Conservation (phyloP, 306 rosid genomes). For the Vigna trinervia region DNA sequence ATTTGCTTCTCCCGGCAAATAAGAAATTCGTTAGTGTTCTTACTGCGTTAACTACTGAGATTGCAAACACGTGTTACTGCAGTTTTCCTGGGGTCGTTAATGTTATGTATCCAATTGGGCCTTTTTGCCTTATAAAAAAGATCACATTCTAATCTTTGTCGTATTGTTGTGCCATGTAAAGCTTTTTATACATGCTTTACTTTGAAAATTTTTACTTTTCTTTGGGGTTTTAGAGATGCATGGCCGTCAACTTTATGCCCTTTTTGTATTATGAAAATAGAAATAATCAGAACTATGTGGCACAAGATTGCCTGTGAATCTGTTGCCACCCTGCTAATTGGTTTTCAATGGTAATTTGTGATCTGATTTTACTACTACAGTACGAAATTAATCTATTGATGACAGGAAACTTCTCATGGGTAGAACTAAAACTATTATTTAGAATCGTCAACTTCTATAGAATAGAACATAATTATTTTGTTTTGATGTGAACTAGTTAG, state of each 20-base stretch:
- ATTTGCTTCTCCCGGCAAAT: slow-evolving; percentile 90
- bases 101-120: slow-evolving; percentile 45
- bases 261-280: slow-evolving; percentile 57
- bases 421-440: background rate
- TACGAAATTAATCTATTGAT: background rate
- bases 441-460: background rate
- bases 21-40: background rate
- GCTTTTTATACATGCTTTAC: slow-evolving; percentile 47
- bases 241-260: slow-evolving; percentile 46
- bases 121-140: slow-evolving; percentile 38
- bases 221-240: slow-evolving; percentile 46
- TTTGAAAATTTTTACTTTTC: slow-evolving; percentile 34
- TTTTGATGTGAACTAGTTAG: background rate
- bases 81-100: slow-evolving; percentile 53
- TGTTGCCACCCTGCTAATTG: slow-evolving; percentile 41
- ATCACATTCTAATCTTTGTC: slow-evolving; percentile 45
- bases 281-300: slow-evolving; percentile 57
- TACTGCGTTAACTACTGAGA: slow-evolving; percentile 7
- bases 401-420: background rate
- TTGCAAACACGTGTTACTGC: slow-evolving; percentile 50
- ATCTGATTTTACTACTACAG: slow-evolving; percentile 31
- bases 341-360: slow-evolving; percentile 40
- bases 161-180: slow-evolving; percentile 56
- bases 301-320: slow-evolving; percentile 43
- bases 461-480: background rate